Conservation (phyloP, 345 rosid species). For the Psidium friedrichsthalianum region DNA sequence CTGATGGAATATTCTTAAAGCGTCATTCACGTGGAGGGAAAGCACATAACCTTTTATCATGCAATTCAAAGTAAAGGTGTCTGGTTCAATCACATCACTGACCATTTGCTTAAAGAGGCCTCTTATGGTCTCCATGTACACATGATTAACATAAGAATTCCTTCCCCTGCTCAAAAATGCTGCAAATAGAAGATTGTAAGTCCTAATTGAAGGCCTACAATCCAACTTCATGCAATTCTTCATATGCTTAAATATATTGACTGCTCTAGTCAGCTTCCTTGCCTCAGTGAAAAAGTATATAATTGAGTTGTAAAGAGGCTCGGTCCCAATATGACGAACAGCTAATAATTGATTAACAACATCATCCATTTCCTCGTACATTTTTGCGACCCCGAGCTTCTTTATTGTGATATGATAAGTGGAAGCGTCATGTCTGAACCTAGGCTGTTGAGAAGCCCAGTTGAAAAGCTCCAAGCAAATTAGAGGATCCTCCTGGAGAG, state of each 20-base stretch:
- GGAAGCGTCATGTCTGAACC: constrained; percentile 55
- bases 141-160: constrained; percentile 56
- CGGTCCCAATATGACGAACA: constrained; percentile 45
- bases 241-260: constrained; percentile 81
- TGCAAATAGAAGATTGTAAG: constrained; percentile 65
- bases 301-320: constrained; percentile 61
- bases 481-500: constrained; percentile 53
- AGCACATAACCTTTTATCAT: constrained; percentile 84
- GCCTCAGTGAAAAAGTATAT: constrained; percentile 68
- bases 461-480: constrained; percentile 68
- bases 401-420: constrained; percentile 59
- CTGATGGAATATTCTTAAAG: constrained; percentile 84
- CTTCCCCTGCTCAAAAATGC: constrained; percentile 68
- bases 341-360: constrained; percentile 75
- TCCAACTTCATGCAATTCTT: constrained; percentile 36
- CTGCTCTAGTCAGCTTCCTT: constrained; percentile 74
- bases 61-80: constrained; percentile 48
- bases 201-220: constrained; percentile 63
- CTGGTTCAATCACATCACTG: constrained; percentile 72
- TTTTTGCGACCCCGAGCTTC: constrained; percentile 74
- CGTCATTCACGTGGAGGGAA: constrained; percentile 86
- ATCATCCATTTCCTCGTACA: constrained; percentile 81
- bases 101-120: constrained; percentile 79
- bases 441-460: constrained; percentile 75
- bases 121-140: constrained; percentile 78